Evolutionary conservation across 345 rosid genomes (phyloP), one percentile per base, ranked within the genome.

Genomic region (Eutrema japonicum): DNA sequence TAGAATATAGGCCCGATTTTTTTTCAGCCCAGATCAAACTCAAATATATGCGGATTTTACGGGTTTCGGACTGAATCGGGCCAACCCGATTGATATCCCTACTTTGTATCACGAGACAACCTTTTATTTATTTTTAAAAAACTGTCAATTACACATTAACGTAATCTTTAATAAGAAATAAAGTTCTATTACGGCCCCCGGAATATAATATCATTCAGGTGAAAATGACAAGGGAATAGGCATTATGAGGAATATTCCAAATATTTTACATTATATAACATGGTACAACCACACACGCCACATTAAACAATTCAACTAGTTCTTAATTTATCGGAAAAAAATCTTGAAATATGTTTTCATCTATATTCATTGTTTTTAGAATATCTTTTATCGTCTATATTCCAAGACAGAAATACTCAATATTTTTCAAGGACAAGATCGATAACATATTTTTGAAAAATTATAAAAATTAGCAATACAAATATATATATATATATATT

Each of bases 221-320:
- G 71, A 76, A 76, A 76, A 69, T 64, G 71, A 70, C 71, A 64
- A 62, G 26, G 27, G 71, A 76, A 70, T 76, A 52, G 29, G 75
- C 61, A 76, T 76, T 70, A 29, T 4, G 16, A 37, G 9, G 75
- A 46, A 76, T 76, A 76, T 76, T 46, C 75, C 10, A 5, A 29
- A 14, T 64, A 70, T 5, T 70, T 64, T 70, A 76, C 53, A 76
- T 46, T 76, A 54, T 63, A 76, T 18, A 54, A 64, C 75, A 76
- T 76, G 55, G 76, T 70, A 76, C 79, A 55, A 64, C 60, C 37
- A 64, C 76, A 64, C 60, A 70, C 79, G 79, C 67, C 43, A 76
- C 35, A 76, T 76, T 76, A 47, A 47, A 64, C 46, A 29, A 64
- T 70, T 56, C 71, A 53, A 64, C 71, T 55, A 37, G 65, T 46